A percentile compares a stretch with the other conserved stretches of the same genome.
These are phyloP conservation scores for Amaranthus hypochondriacus DNA, from an alignment of 148 eudicot genomes.

Conservation along the genomic window DNA sequence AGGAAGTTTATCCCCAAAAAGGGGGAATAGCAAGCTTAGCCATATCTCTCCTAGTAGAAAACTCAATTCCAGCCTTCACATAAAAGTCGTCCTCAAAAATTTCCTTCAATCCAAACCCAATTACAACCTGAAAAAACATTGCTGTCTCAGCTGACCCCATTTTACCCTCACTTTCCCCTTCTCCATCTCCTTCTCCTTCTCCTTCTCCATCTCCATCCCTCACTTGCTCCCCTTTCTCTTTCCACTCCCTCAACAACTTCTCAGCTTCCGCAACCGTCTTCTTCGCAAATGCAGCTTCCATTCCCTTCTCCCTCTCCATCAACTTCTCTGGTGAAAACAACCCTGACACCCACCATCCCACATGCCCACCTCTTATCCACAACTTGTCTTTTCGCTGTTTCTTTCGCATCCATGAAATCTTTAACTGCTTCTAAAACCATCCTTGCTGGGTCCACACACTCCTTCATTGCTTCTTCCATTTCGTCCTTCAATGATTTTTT, in stretches of 20 bases:
- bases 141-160: slow-evolving; percentile 48
- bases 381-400: slow-evolving; percentile 24
- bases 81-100: slow-evolving; percentile 44
- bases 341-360: slow-evolving; percentile 29
- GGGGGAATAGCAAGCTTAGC: slow-evolving; percentile 48
- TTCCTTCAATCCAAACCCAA: slow-evolving; percentile 51
- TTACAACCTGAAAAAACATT: slow-evolving; percentile 51
- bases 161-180: slow-evolving; percentile 23
- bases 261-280: slow-evolving; percentile 35
- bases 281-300: slow-evolving; percentile 19
- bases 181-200: slow-evolving; percentile 18
- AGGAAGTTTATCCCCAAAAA: slow-evolving; percentile 45
- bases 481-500: slow-evolving; percentile 29
- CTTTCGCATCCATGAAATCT: slow-evolving; percentile 35
- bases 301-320: slow-evolving; percentile 10
- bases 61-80: slow-evolving; percentile 45
- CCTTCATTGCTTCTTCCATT: slow-evolving; percentile 27
- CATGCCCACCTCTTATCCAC: slow-evolving; percentile 48
- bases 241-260: slow-evolving; percentile 40
- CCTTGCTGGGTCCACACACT: slow-evolving; percentile 40
- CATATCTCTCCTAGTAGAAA: slow-evolving; percentile 48
- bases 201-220: slow-evolving; percentile 19
- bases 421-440: slow-evolving; percentile 50
- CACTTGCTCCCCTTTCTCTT: slow-evolving; percentile 26
- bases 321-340: slow-evolving; percentile 38